A percentile compares a stretch with the other conserved stretches of the same genome.
These are phyloP conservation scores for Ceratobasidium sp. DNA, from an alignment of 1,284 basidiomycete species.

Conservation along the genomic window DNA sequence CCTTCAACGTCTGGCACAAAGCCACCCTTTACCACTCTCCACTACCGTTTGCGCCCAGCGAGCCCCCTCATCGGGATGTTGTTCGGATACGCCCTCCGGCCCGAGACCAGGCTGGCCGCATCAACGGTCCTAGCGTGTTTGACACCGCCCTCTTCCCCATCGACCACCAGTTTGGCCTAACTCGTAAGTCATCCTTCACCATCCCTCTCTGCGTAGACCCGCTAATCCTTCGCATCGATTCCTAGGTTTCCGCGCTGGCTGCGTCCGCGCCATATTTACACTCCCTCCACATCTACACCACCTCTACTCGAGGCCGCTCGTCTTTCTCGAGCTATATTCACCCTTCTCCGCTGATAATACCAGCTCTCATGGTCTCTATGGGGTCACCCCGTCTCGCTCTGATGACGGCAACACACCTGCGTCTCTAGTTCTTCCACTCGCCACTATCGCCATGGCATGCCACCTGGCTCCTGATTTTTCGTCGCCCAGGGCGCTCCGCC, in stretches of 20 bases:
- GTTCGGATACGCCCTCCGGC: not conserved
- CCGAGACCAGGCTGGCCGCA: conserved; percentile 15
- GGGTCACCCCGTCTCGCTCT: too few species aligned
- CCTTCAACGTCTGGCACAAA: conserved; percentile 31
- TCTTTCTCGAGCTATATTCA: conserved; percentile 8
- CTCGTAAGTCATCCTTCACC: not conserved
- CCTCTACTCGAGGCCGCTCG: conserved; percentile 5
- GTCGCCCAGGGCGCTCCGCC: too few species aligned
- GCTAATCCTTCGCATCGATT: too few species aligned
- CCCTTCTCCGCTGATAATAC: not conserved
- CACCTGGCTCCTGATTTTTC: too few species aligned
- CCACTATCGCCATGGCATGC: too few species aligned
- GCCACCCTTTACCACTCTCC: conserved; percentile 15
- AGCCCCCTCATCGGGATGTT: conserved; percentile 17
- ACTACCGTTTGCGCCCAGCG: conserved; percentile 8
- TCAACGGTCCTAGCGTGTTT: not conserved
- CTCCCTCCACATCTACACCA: conserved; percentile 9
- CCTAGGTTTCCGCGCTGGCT: conserved; percentile 22
- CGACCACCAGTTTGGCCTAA: not conserved
- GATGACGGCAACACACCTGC: too few species aligned
- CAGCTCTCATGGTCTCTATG: too few species aligned
- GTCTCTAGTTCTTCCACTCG: too few species aligned
- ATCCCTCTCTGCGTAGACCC: not conserved
- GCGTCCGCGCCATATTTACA: conserved; percentile 25
- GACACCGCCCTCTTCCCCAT: conserved; percentile 19